These are phyloP conservation scores for Neopestalotiopsis clavispora DNA, from an alignment of 2,329 filamentous ascomycete species.

Conservation along the genomic window DNA sequence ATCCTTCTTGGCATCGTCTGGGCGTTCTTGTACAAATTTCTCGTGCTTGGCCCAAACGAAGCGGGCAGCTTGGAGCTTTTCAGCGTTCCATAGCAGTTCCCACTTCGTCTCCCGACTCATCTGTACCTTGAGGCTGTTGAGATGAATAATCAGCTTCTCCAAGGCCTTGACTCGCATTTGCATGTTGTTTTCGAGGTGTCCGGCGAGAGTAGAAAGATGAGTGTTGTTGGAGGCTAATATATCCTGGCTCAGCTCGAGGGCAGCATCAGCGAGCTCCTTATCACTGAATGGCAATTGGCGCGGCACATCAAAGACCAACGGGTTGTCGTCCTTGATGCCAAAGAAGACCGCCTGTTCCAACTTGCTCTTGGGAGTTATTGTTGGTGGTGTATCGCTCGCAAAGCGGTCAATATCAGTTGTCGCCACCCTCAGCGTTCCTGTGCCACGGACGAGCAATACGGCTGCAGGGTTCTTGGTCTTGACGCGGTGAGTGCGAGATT, in stretches of 20 bases:
- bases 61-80: constrained; percentile 83
- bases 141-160: constrained; percentile 73
- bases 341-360: constrained; percentile 96
- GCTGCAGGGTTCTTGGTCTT: constrained; percentile 66
- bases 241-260: constrained; percentile 77
- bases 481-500: constrained; percentile 53
- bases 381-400: constrained; percentile 59
- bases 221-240: constrained; percentile 79
- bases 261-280: constrained; percentile 76
- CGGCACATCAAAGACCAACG: constrained; percentile 81
- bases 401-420: constrained; percentile 65
- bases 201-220: constrained; percentile 74
- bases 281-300: constrained; percentile 69
- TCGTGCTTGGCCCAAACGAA: constrained; percentile 85
- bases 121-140: constrained; percentile 68
- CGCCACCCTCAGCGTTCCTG: constrained; percentile 64
- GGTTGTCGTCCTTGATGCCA: constrained; percentile 79
- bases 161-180: constrained; percentile 74
- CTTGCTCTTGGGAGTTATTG: constrained; percentile 83
- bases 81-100: constrained; percentile 85
- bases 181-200: constrained; percentile 83
- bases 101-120: constrained; percentile 75
- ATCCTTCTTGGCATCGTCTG: constrained; percentile 67
- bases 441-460: constrained; percentile 67
- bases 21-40: constrained; percentile 62